Percentiles rank a stretch among this genome's conserved stretches.
Evolutionary conservation across 345 rosid genomes (phyloP).

Genomic region (Salix viminalis): DNA sequence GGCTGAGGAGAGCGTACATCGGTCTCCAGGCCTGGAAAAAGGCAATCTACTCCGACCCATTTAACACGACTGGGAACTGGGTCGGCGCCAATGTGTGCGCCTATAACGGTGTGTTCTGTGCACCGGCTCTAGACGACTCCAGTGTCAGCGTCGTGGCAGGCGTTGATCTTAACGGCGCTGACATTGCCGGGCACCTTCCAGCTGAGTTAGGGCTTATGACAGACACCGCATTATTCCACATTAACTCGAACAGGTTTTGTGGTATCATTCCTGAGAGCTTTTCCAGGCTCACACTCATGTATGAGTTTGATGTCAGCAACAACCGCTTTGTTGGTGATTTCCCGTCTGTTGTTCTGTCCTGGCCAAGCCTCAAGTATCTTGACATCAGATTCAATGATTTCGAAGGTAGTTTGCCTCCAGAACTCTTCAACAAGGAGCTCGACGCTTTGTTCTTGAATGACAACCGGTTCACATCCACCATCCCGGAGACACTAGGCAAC

Average conservation of each 20-base stretch:
- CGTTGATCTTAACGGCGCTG: conserved; percentile 66
- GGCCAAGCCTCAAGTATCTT: conserved; percentile 51
- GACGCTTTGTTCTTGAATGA: conserved; percentile 76
- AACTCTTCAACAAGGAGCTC: conserved; percentile 42
- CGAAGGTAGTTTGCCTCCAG: conserved; percentile 60
- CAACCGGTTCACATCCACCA: conserved; percentile 58
- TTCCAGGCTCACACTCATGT: conserved; percentile 43
- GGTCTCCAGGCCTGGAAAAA: conserved; percentile 79
- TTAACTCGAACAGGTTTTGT: conserved; percentile 74
- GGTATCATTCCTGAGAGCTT: conserved; percentile 68
- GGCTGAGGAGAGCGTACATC: conserved; percentile 59
- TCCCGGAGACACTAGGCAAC: conserved; percentile 63
- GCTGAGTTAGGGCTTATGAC: conserved; percentile 59
- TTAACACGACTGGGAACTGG: conserved; percentile 67
- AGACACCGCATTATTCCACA: conserved; percentile 57
- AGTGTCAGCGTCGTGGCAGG: conserved; percentile 53
- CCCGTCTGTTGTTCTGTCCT: conserved; percentile 46
- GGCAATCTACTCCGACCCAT: conserved; percentile 69
- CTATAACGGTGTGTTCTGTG: conserved; percentile 70
- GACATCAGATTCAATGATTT: conserved; percentile 72
- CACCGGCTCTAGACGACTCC: conserved; percentile 56
- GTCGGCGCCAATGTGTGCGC: conserved; percentile 57
- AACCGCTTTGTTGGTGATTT: conserved; percentile 77
- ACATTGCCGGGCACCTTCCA: conserved; percentile 77
- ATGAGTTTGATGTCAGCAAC: conserved; percentile 81